Evolutionary conservation across 2,329 filamentous ascomycete species (phyloP), one percentile per base, ranked within the genome.

Genomic region (Penicillium occitanis): DNA sequence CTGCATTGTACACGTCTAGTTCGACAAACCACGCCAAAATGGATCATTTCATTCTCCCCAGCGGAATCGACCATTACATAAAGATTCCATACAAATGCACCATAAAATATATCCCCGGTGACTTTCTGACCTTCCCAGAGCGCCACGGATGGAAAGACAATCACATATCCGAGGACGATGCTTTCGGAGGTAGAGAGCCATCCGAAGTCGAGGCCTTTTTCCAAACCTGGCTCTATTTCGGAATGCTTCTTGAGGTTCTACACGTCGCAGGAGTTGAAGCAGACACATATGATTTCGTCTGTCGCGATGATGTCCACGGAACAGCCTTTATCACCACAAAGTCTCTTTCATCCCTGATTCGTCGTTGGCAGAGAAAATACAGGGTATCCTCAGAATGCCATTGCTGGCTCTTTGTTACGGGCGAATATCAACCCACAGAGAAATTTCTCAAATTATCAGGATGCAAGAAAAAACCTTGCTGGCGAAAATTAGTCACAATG

Each of bases 201-300:
- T 19, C 8, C 6, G 46, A 68, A 17, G 67, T 67, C 7, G 69
- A 70, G 22, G 37, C 65, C 14, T 71, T 72, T 59, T 67, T 72
- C 33, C 70, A 72, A 33, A 69, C 70, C 22, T 72, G 70, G 70
- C 69, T 72, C 33, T 72, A 68, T 64, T 72, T 72, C 58, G 70
- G 70, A 0, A 64, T 73, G 14, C 51, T 63, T 11, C 68, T 69
- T 35, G 68, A 69, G 30, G 66, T 68, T 11, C 28, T 68, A 19
- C 40, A 44, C 28, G 25, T 66, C 0, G 68, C 60, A 5, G 61
- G 42, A 2, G 50, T 69, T 30, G 13, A 35, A 2, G 57, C 30
- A 11, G 35, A 14, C 2, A 61, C 57, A n/a, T 60, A 63, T 11
- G 66, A 65, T 44, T 68, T 68, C 46, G 63, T 69, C 19, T 25